Percentiles rank a stretch among this genome's conserved stretches.
Conservation (phyloP, 1,139 yeast species). For the Candida smagusa region DNA sequence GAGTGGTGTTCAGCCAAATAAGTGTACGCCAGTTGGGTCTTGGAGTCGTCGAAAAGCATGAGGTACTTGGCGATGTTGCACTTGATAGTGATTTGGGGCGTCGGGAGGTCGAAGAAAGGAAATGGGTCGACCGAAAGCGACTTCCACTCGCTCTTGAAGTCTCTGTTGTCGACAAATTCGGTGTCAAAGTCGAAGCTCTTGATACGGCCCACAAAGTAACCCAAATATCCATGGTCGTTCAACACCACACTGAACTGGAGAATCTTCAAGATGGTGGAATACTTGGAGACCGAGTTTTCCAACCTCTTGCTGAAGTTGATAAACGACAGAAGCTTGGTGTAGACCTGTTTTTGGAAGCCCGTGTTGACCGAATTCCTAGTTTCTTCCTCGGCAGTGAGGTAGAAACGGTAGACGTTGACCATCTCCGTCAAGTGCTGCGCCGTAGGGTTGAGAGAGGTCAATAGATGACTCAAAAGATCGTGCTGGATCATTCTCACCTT, state of each 20-base stretch:
- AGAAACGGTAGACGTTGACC: conserved; percentile 40
- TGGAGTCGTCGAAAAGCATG: conserved; percentile 9
- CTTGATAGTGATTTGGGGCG: conserved; percentile 6
- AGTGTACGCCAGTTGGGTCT: conserved; percentile 1
- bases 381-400: conserved; percentile 51
- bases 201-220: conserved; percentile 23
- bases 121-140: conserved; percentile 6
- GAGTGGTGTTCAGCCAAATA: background rate
- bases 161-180: conserved; percentile 45
- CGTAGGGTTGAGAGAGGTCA: conserved; percentile 38
- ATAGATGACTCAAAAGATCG: conserved; percentile 66
- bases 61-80: conserved; percentile 11
- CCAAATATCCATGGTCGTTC: conserved; percentile 30
- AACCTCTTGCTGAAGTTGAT: conserved; percentile 48
- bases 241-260: conserved; percentile 34
- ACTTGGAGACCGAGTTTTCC: conserved; percentile 35
- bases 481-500: conserved; percentile 75
- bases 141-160: conserved; percentile 45
- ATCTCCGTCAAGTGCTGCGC: conserved; percentile 24
- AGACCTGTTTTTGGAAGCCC: conserved; percentile 55
- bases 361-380: conserved; percentile 38
- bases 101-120: conserved; percentile 5
- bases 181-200: conserved; percentile 11
- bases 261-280: conserved; percentile 30
- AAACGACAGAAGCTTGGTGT: conserved; percentile 61